A percentile compares a stretch with the other conserved stretches of the same genome.
Conservation (phyloP, 352 stramenopile genomes). For the Globisporangium nagaii region DNA sequence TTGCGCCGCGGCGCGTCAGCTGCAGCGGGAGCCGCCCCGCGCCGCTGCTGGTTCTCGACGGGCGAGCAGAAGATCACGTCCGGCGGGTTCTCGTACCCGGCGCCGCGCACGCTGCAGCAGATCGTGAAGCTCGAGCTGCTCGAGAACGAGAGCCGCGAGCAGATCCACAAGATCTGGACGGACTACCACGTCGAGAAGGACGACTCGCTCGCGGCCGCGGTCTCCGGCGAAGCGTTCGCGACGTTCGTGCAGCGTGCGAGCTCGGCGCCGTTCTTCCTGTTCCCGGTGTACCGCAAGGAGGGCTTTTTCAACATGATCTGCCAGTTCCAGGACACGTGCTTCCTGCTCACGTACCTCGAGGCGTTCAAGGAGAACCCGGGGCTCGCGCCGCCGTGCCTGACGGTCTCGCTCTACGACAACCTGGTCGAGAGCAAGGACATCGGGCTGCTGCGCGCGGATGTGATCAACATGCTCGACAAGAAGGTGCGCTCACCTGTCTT, state of each 20-base stretch:
- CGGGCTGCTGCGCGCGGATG: conserved; percentile 65
- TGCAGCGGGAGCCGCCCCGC: background rate
- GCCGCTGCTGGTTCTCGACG: conserved; percentile 6
- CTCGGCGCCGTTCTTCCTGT: conserved; percentile 67
- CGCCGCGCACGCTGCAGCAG: conserved; percentile 68
- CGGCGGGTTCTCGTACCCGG: conserved; percentile 79
- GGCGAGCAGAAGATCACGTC: conserved; percentile 12
- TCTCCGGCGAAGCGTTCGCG: conserved; percentile 35
- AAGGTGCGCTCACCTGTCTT: conserved; percentile 29
- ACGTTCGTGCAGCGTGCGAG: conserved; percentile 42
- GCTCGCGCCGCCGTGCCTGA: conserved; percentile 67
- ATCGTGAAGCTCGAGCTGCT: conserved; percentile 84
- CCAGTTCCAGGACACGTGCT: conserved; percentile 88
- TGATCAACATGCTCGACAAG: conserved; percentile 86
- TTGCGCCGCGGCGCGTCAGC: background rate
- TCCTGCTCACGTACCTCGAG: conserved; percentile 83
- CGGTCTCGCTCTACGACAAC: conserved; percentile 78
- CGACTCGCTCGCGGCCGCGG: conserved; percentile 55
- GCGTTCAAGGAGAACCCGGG: conserved; percentile 84
- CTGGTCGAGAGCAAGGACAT: conserved; percentile 71
- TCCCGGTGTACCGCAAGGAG: conserved; percentile 79
- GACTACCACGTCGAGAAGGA: conserved; percentile 75
- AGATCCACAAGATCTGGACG: conserved; percentile 73
- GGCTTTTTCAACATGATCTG: conserved; percentile 88
- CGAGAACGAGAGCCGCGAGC: conserved; percentile 44